Conservation (phyloP, 179 eudicot genomes). For the Dionaea muscipula region DNA sequence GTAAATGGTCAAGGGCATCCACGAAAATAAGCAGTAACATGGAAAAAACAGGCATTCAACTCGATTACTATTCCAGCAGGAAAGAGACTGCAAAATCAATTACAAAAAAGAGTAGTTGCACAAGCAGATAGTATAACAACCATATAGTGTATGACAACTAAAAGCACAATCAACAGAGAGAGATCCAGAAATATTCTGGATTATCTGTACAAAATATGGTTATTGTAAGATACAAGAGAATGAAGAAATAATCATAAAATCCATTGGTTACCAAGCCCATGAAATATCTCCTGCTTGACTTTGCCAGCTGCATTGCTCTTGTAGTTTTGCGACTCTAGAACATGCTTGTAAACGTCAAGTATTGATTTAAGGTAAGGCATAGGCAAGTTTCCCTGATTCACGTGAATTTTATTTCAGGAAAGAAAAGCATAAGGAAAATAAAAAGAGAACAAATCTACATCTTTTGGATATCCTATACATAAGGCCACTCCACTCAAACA, state of each 20-base stretch:
- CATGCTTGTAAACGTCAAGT: slow-evolving; percentile 70
- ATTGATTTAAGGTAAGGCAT: slow-evolving; percentile 66
- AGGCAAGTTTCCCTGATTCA: slow-evolving; percentile 81
- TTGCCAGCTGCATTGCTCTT: slow-evolving; percentile 36
- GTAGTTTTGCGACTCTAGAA: slow-evolving; percentile 41
- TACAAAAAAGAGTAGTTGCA: too few species aligned
- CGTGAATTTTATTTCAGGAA: slow-evolving; percentile 11
- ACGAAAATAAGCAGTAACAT: too few species aligned
- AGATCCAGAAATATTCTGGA: background rate
- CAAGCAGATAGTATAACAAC: background rate
- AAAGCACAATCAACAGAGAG: background rate
- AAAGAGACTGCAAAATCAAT: too few species aligned
- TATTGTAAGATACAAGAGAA: too few species aligned
- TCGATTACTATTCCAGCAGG: too few species aligned
- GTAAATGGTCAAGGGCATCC: too few species aligned
- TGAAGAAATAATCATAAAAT: background rate
- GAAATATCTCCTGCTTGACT: slow-evolving; percentile 93
- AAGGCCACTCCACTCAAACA: background rate
- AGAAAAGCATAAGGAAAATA: background rate
- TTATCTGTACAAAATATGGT: background rate
- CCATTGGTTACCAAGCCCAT: slow-evolving; percentile 64
- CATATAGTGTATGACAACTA: too few species aligned
- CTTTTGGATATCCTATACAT: background rate
- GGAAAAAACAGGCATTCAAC: too few species aligned
- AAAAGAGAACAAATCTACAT: background rate